A percentile compares a stretch with the other conserved stretches of the same genome.
Evolutionary conservation across 2,329 filamentous ascomycete species (phyloP).

Genomic region (Periconia digitata): DNA sequence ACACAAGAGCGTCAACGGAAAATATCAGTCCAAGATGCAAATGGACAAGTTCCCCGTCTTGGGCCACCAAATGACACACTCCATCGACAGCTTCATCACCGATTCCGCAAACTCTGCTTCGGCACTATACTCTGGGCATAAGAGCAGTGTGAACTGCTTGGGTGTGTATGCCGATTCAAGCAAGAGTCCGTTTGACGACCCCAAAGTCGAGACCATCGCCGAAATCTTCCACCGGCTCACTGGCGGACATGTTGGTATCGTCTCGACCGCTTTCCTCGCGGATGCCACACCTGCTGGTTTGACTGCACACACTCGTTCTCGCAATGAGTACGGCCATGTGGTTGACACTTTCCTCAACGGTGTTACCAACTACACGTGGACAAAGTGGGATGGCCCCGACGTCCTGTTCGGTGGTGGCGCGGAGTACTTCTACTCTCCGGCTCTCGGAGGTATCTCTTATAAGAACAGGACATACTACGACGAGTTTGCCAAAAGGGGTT

Average conservation of each 20-base stretch:
- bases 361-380: conserved; percentile 80
- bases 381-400: conserved; percentile 71
- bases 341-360: conserved; percentile 77
- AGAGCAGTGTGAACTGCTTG: conserved; percentile 79
- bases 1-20: conserved; percentile 82
- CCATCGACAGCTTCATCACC: conserved; percentile 81
- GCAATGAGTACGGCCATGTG: conserved; percentile 69
- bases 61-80: conserved; percentile 87
- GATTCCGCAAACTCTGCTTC: conserved; percentile 85
- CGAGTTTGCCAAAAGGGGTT: conserved; percentile 71
- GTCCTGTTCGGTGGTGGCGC: conserved; percentile 82
- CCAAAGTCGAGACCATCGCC: conserved; percentile 82
- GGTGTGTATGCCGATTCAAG: conserved; percentile 81
- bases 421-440: conserved; percentile 68
- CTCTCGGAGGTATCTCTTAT: conserved; percentile 63
- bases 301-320: conserved; percentile 65
- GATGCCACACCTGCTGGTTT: conserved; percentile 76
- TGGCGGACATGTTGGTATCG: conserved; percentile 61
- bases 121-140: conserved; percentile 80
- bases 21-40: conserved; percentile 73
- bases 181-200: conserved; percentile 73
- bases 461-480: conserved; percentile 71
- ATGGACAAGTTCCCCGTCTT: conserved; percentile 84
- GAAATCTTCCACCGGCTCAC: conserved; percentile 74
- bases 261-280: conserved; percentile 78